These are phyloP conservation scores for Neonectria coccinea DNA, from an alignment of 2,329 filamentous ascomycete species.

Conservation along the genomic window DNA sequence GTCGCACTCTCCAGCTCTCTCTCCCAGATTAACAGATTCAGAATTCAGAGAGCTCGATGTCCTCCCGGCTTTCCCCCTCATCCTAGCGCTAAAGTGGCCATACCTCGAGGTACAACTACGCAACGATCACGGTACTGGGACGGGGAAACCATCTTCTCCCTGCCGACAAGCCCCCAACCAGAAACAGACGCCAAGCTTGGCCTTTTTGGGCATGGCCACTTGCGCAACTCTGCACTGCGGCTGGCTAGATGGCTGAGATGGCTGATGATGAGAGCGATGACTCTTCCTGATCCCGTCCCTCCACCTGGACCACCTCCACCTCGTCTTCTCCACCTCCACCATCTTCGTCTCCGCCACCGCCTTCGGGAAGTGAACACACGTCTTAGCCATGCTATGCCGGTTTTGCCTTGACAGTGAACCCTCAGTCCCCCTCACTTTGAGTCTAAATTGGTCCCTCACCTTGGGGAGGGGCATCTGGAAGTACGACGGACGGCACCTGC, in stretches of 20 bases:
- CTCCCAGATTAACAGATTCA: constrained; percentile 8
- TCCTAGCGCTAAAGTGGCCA: constrained; percentile 8
- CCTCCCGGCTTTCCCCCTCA: constrained; percentile 15
- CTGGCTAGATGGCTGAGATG: constrained; percentile 20
- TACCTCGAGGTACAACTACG: constrained; percentile 7
- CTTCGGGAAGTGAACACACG: constrained; percentile 23
- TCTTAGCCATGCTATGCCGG: constrained; percentile 32
- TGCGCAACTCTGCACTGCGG: constrained; percentile 2
- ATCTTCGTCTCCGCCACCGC: constrained; percentile 39
- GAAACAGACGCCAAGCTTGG: constrained; percentile 6
- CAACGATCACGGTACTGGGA: constrained; percentile 13
- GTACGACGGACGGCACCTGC: constrained; percentile 12
- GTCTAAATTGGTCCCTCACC: constrained; percentile 18
- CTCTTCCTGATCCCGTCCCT: constrained; percentile 36
- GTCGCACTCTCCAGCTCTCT: constrained; percentile 12
- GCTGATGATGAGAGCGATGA: constrained; percentile 42
- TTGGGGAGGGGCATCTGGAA: constrained; percentile 18
- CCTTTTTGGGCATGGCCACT: constrained; percentile 12
- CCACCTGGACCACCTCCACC: constrained; percentile 11
- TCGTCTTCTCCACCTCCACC: constrained; percentile 35
- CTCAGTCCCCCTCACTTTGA: constrained; percentile 20
- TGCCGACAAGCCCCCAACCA: constrained; percentile 17
- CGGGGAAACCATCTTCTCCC: constrained; percentile 14
- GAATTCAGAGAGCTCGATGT: not conserved
- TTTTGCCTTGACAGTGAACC: constrained; percentile 18